Conservation (phyloP, 805 yeast species). For the Phaffomyces opuntiae region DNA sequence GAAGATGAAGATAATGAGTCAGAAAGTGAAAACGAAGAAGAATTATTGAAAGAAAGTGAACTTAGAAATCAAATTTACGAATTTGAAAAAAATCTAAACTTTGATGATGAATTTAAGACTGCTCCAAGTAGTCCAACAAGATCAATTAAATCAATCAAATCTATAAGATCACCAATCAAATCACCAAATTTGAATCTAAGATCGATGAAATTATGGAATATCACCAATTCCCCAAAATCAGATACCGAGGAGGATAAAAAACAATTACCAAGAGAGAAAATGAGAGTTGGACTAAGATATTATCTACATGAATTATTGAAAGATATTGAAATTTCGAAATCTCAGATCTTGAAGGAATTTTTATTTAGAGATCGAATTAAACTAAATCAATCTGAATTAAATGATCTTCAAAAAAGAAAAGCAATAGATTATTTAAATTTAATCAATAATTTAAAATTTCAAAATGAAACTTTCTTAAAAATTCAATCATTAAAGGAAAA, state of each 20-base stretch:
- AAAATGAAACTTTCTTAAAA: conserved; percentile 54
- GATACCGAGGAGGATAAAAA: not conserved
- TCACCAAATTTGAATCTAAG: not conserved
- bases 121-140: not conserved
- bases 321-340: conserved; percentile 48
- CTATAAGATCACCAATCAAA: not conserved
- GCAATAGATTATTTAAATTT: conserved; percentile 54
- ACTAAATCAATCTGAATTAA: conserved; percentile 35
- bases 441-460: conserved; percentile 63
- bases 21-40: conserved; percentile 12
- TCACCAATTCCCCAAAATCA: not conserved
- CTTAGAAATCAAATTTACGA: conserved; percentile 11
- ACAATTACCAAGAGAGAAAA: conserved; percentile 60
- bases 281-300: conserved; percentile 71
- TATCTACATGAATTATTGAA: conserved; percentile 51
- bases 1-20: conserved; percentile 18
- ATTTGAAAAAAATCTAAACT: conserved; percentile 3
- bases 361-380: conserved; percentile 34
- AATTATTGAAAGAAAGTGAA: conserved; percentile 13
- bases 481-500: conserved; percentile 47
- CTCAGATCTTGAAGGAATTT: conserved; percentile 47
- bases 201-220: not conserved
- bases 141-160: not conserved
- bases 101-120: conserved; percentile 1
- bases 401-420: conserved; percentile 53